Evolutionary conservation across 2,329 filamentous ascomycete genomes (phyloP), one percentile per base, ranked within the genome.

Genomic region (Westerdykella sp.): DNA sequence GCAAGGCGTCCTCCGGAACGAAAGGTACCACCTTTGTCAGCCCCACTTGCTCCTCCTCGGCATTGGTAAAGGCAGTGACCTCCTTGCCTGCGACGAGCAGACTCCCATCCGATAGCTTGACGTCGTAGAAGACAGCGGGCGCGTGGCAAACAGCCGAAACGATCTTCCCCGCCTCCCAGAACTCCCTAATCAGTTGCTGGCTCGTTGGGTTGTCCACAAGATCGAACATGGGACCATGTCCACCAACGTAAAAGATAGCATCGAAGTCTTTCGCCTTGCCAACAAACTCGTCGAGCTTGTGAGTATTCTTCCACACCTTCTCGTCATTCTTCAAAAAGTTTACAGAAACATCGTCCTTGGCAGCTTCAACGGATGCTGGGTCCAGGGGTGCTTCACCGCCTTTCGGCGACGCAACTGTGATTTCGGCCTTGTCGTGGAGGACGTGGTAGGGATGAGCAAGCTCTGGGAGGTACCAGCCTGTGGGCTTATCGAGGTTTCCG

Each of bases 61-160:
- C 65, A 54, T 81, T 78, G 30, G 71, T 75, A 57, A 81, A 80
- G 9, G 77, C 81, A 0, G 80, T 83, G 18, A 80, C 78, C 37
- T 73, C 67, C 57, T 74, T 74, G 36, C 76, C 80, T 39, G 72
- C 65, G 32, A 85, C 63, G 9, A 85, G 65, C 40, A 72, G 70
- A 49, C 71, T 67, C 28, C 79, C 80, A 47, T 74, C 68, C 9
- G 48, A 53, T 5, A 66, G 50, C 48, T 73, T 77, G 30, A 78
- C 81, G 51, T 81, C 74, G 39, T 75, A 71, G 13, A 87, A 70
- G 11, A 76, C 83, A 3, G 77, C 77, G 2, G 83, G 80, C 5
- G 81, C 83, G 66, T 87, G 83, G 70, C 83, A 86, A 37, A 87
- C 81, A 3, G 83, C 79, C 0, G 78, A 70, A 12, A 86, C 75